These are phyloP conservation scores for Cyclotella sp. DNA, from an alignment of 108 stramenopile species.

Conservation along the genomic window DNA sequence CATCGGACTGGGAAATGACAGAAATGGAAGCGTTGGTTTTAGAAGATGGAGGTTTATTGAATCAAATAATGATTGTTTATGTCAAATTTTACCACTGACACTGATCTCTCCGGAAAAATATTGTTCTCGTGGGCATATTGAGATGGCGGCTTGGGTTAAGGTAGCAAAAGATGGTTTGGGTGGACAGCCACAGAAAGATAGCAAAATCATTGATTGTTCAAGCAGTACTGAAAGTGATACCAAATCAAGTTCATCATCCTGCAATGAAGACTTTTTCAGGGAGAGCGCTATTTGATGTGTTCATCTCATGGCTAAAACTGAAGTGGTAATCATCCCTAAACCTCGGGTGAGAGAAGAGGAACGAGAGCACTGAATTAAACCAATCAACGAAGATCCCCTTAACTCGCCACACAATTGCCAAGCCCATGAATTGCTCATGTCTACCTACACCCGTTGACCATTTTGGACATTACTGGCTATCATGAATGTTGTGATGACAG, in stretches of 20 bases:
- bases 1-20: conserved; percentile 80
- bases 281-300: conserved; percentile 26
- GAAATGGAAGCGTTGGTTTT: conserved; percentile 67
- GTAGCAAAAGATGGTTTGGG: conserved; percentile 41
- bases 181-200: background rate
- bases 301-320: conserved; percentile 72
- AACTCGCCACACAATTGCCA: conserved; percentile 17
- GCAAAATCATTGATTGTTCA: background rate
- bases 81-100: conserved; percentile 58
- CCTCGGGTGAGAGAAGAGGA: conserved; percentile 45
- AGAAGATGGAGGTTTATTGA: conserved; percentile 69
- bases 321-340: conserved; percentile 74
- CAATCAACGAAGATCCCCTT: conserved; percentile 9
- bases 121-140: conserved; percentile 11
- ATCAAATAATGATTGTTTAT: conserved; percentile 78
- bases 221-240: conserved; percentile 36
- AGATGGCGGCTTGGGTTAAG: conserved; percentile 51
- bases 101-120: conserved; percentile 27
- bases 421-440: conserved; percentile 24
- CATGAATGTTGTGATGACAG: conserved; percentile 21
- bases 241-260: conserved; percentile 19
- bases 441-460: conserved; percentile 36
- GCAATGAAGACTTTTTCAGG: conserved; percentile 9
- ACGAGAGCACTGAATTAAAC: background rate
- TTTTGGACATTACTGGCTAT: conserved; percentile 44